Base-by-base conservation (phyloP, 2,329 filamentous ascomycete genomes). In the Colletotrichum sp. region DNA sequence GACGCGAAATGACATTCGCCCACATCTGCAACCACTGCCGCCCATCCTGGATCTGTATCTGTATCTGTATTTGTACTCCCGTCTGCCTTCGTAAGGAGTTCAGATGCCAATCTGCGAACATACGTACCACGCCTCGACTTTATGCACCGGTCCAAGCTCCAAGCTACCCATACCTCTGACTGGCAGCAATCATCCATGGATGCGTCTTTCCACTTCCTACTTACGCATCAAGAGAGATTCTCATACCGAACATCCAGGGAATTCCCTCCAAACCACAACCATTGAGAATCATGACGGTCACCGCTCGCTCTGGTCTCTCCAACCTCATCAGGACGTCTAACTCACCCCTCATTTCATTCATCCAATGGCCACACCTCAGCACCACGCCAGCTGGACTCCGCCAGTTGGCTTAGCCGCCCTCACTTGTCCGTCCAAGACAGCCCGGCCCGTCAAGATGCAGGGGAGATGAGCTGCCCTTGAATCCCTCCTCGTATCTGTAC, bases 321-420 rank as follows among this genome's bases (percentile, higher is more conserved):
- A 16, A 12, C 43, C 43, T 21, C 16, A 10, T n/a, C 18, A 43
- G 38, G 16, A 26, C 55, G 21, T 58, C 26, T 18, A 14, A 58
- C 21, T 36, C 9, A 28, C 64, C 64, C 66, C 67, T 70, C 71
- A 61, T 71, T 65, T 48, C 71, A 65, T 28, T 16, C 55, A 48
- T 21, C 34, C 48, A 10, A 58, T 14, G n/a, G 26, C 9, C n/a
- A n/a, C 32, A 36, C 13, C 28, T 48, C 48, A 21, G 34, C 58
- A 18, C 34, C 18, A 48, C 58, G 13, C 34, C 18, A 48, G 26
- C 28, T 52, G 18, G 63, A 26, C 43, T 55, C 24, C 52, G 66
- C 68, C 36, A 26, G 61, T 58, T 55, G n/a, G n/a, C 43, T 63
- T 64, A 75, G 64, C 70, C 69, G 73, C 73, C 56, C 43, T 67